Evolutionary conservation across 768 basidiomycete genomes (phyloP).

Genomic region (Lepiota brunneoincarnata): DNA sequence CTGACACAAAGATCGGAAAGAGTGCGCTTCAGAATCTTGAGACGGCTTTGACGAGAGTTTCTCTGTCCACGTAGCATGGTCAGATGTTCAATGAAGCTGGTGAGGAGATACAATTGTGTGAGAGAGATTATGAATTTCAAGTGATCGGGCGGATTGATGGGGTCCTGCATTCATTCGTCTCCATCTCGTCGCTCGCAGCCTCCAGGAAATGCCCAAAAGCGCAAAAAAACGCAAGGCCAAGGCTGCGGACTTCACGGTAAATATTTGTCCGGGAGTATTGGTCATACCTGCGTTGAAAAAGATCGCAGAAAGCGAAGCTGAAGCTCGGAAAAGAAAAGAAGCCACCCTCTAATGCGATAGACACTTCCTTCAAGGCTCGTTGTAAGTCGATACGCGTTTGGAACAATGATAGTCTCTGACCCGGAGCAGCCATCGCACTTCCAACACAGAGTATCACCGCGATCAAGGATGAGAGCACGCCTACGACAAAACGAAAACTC

Average conservation of each 20-base stretch:
- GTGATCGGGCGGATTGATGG: neutral
- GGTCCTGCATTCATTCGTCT: neutral
- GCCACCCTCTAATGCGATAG: conserved; percentile 76
- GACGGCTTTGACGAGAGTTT: neutral
- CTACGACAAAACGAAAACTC: conserved; percentile 74
- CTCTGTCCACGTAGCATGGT: neutral
- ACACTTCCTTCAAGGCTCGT: conserved; percentile 94
- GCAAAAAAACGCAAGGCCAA: conserved; percentile 86
- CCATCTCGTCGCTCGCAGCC: neutral
- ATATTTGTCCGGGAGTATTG: conserved; percentile 12
- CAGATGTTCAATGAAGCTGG: neutral
- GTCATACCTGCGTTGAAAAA: neutral
- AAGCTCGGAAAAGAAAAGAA: conserved; percentile 97
- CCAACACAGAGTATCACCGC: conserved; percentile 77
- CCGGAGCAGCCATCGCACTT: conserved; percentile 76
- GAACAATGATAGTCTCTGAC: conserved; percentile 14
- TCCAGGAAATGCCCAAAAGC: conserved; percentile 71
- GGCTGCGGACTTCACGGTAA: conserved; percentile 81
- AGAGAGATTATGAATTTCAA: neutral
- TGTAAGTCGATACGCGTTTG: conserved; percentile 50
- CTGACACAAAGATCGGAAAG: neutral
- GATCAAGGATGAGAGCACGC: conserved; percentile 52
- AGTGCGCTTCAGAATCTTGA: neutral
- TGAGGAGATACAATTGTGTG: too few species aligned
- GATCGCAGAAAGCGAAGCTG: conserved; percentile 84